Evolutionary conservation across 2,329 filamentous ascomycete genomes (phyloP).

Genomic region (Ampelomyces quisqualis): DNA sequence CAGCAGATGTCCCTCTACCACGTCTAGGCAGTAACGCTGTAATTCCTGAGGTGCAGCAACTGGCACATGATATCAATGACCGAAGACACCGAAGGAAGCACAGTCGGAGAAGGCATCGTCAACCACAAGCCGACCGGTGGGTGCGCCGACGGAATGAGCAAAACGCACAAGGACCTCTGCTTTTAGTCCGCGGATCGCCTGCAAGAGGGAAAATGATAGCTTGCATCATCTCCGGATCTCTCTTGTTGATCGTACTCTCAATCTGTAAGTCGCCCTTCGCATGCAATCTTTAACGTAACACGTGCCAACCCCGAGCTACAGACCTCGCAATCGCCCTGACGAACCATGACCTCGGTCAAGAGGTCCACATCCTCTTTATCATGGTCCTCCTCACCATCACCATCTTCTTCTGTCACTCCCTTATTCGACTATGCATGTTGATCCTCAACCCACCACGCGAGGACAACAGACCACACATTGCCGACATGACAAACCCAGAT

Average conservation of each 20-base stretch:
- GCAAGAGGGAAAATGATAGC: conserved; percentile 36
- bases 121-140: conserved; percentile 26
- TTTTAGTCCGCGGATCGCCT: conserved; percentile 27
- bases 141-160: conserved; percentile 27
- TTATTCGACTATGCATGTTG: conserved; percentile 72
- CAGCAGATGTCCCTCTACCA: conserved; percentile 34
- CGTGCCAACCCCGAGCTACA: conserved; percentile 39
- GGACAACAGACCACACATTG: conserved; percentile 38
- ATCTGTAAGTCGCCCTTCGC: conserved; percentile 61
- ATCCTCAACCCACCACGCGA: conserved; percentile 51
- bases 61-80: conserved; percentile 49
- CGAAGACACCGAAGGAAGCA: conserved; percentile 43
- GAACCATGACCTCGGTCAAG: conserved; percentile 62
- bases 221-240: conserved; percentile 65
- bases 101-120: conserved; percentile 32
- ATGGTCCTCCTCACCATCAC: conserved; percentile 72
- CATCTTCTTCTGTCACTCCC: conserved; percentile 77
- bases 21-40: conserved; percentile 41
- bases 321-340: conserved; percentile 73
- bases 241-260: conserved; percentile 60
- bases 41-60: conserved; percentile 53
- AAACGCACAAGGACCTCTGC: conserved; percentile 15
- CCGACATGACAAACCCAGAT: conserved; percentile 56
- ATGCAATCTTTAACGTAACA: conserved; percentile 2
- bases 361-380: conserved; percentile 78